Evolutionary conservation across 2,329 filamentous ascomycete species (phyloP), one percentile per base, ranked within the genome.

Genomic region (Penicillium janthinellum): DNA sequence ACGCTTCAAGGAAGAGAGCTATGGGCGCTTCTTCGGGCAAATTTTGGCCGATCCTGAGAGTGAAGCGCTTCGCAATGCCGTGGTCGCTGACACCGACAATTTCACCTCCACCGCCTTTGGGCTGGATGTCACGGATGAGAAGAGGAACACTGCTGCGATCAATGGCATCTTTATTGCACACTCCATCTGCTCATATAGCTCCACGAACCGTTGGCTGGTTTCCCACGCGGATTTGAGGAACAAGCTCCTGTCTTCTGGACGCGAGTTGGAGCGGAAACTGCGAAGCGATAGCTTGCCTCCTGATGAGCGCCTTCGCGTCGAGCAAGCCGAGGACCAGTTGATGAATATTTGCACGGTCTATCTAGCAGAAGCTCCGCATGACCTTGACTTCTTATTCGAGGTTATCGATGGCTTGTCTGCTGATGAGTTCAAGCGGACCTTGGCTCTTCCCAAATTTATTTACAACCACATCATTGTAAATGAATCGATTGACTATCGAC

Each of bases 1-100:
- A 25, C 91, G 89, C 69, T 81, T 98, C 56, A 90, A 91, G 60
- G 91, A 98, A 52, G 85, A 93, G 69, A 90, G 88, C 61, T 96
- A 96, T 70, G 95, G 96, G 3, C 88, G 95, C 15, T 91, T 99
- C 75, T 87, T 99, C 64, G 90, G 92, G 0, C 95, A 99, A 73
- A 87, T 96, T 14, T 83, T 99, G 22, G 83, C 86, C 2, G 87
- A 96, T 69, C 82, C 87, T 0, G 88, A 90, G 15, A 96, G 92
- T 72, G 85, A 83, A 31, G 82, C 89, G 1, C 79, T 99, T 45
- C 85, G 95, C 53, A 88, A 91, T 51, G 86, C 88, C 39, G 88
- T 95, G 7, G 85, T 89, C 56, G 84, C 86, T 17, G 90, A 94
- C 62, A 83, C 92, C 1, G 87, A 92, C 51, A 84, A 82, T 0